Percentiles rank a stretch among this genome's conserved stretches.
Conservation (phyloP, 2,329 filamentous ascomycete species). For the Neofusicoccum umdonicola region DNA sequence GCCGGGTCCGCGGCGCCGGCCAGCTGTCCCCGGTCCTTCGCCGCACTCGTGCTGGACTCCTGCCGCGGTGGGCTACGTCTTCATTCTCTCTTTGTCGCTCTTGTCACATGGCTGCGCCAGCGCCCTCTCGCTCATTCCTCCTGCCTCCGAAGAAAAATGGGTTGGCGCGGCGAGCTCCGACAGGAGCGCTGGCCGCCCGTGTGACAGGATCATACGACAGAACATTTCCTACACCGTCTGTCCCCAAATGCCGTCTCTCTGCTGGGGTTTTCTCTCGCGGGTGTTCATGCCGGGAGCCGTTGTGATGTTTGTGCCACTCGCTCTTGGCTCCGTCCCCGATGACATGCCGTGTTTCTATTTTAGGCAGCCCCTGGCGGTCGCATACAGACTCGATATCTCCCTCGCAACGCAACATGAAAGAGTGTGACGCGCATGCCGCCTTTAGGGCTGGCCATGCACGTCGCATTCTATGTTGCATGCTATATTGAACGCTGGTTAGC, state of each 20-base stretch:
- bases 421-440: not conserved
- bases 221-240: not conserved
- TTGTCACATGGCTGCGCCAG: not conserved
- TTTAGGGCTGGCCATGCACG: not conserved
- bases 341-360: not conserved
- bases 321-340: not conserved
- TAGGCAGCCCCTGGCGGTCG: not conserved
- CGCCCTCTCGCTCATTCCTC: not conserved
- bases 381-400: not conserved
- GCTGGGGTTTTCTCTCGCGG: not conserved
- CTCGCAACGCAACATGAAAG: not conserved
- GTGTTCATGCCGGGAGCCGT: not conserved
- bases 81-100: not conserved
- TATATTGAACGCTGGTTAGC: not conserved
- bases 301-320: not conserved
- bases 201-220: not conserved
- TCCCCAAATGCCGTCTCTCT: not conserved
- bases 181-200: not conserved
- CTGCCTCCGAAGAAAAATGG: not conserved
- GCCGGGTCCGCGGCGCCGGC: not conserved
- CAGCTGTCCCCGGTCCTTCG: not conserved
- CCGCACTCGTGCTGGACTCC: not conserved
- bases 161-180: not conserved
- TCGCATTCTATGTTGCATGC: not conserved
- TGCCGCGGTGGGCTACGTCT: not conserved